A percentile compares a stretch with the other conserved stretches of the same genome.
Conservation (phyloP, 2,329 filamentous ascomycete species). For the Diaporthe amygdali region DNA sequence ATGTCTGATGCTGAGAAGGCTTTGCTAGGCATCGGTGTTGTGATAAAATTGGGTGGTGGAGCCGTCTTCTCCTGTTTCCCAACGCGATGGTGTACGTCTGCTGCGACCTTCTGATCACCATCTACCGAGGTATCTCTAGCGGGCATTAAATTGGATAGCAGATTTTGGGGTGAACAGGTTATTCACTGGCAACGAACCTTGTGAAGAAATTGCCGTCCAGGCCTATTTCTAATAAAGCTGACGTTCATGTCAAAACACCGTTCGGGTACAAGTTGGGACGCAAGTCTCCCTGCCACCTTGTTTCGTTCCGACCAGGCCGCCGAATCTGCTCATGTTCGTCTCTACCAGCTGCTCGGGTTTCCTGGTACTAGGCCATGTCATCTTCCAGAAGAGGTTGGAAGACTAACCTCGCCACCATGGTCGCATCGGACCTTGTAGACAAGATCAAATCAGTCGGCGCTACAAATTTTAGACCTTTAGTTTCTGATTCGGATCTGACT, state of each 20-base stretch:
- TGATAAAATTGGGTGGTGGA: slow-evolving; percentile 40
- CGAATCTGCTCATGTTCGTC: not conserved
- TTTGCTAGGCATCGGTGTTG: slow-evolving; percentile 35
- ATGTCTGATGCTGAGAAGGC: slow-evolving; percentile 38
- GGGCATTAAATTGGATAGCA: slow-evolving; percentile 53
- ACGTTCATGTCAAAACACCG: not conserved
- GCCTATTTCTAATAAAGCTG: not conserved
- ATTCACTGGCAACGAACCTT: slow-evolving; percentile 38
- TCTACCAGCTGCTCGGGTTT: slow-evolving; percentile 45
- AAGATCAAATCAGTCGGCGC: not conserved
- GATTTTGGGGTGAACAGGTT: slow-evolving; percentile 50
- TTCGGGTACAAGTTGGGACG: slow-evolving; percentile 33
- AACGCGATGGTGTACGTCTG: slow-evolving; percentile 41
- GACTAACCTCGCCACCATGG: not conserved
- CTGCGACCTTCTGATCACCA: slow-evolving; percentile 43
- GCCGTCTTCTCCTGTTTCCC: slow-evolving; percentile 34
- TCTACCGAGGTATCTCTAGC: slow-evolving; percentile 35
- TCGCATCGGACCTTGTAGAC: not conserved
- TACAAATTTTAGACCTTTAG: not conserved
- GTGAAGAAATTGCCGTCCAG: not conserved
- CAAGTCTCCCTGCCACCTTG: not conserved
- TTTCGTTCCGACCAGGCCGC: not conserved
- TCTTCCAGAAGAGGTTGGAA: slow-evolving; percentile 43
- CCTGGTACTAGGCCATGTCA: slow-evolving; percentile 49
- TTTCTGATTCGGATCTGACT: not conserved